Percentiles rank a stretch among this genome's conserved stretches.
Evolutionary conservation across 306 rosid species (phyloP).

Genomic region (Canavalia gladiata): DNA sequence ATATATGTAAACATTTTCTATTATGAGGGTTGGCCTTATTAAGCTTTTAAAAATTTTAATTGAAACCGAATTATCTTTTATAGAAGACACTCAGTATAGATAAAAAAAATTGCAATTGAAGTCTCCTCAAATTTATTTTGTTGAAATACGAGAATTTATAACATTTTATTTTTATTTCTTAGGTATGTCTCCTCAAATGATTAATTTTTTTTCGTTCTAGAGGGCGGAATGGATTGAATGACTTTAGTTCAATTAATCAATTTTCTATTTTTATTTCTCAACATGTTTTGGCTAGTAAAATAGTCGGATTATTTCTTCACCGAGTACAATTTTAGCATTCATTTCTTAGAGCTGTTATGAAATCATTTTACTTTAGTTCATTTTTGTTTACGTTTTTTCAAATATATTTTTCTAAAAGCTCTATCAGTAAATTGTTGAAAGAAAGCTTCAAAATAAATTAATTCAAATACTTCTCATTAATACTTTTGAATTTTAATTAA

Average conservation of each 20-base stretch:
- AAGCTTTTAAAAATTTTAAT: too few relatives aligned
- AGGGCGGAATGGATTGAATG: not conserved
- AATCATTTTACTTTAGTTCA: not conserved
- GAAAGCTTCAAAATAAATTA: not conserved
- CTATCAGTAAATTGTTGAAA: not conserved
- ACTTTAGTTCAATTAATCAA: not conserved
- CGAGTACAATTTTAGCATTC: not conserved
- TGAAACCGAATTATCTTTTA: too few relatives aligned
- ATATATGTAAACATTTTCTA: too few relatives aligned
- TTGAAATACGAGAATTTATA: too few relatives aligned
- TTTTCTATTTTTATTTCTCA: not conserved
- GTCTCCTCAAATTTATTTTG: too few relatives aligned
- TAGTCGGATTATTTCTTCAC: not conserved
- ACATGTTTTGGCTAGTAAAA: not conserved
- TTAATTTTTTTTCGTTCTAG: too few relatives aligned
- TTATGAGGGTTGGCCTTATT: too few relatives aligned
- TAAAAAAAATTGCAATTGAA: too few relatives aligned
- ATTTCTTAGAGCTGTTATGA: not conserved
- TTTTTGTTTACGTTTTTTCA: not conserved
- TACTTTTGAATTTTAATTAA: not conserved
- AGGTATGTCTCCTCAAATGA: not conserved
- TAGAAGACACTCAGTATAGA: too few relatives aligned
- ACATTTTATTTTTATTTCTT: not conserved
- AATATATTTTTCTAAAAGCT: not conserved
- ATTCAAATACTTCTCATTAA: not conserved